Evolutionary conservation across 2,329 filamentous ascomycete genomes (phyloP).

Genomic region (Talaromyces verruculosus): DNA sequence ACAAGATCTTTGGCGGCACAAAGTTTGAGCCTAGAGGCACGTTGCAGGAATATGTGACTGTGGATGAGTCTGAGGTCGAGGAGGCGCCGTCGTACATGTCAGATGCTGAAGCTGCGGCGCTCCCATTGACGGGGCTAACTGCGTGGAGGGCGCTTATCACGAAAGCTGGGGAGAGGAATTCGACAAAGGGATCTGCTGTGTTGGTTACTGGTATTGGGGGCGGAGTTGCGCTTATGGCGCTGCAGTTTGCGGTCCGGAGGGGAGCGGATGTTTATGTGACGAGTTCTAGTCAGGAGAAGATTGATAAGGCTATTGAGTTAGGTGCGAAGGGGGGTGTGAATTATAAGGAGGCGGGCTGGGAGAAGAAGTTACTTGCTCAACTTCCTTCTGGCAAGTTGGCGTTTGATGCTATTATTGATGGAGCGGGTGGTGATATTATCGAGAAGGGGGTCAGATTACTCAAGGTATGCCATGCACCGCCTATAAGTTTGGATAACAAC

Average conservation of each 20-base stretch:
- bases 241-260: constrained; percentile 74
- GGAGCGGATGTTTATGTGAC: constrained; percentile 81
- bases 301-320: constrained; percentile 66
- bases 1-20: constrained; percentile 56
- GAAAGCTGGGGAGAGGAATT: constrained; percentile 65
- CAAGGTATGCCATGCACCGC: constrained; percentile 50
- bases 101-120: constrained; percentile 72
- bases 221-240: constrained; percentile 78
- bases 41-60: constrained; percentile 68
- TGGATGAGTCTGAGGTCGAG: constrained; percentile 73
- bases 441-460: constrained; percentile 66
- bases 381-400: constrained; percentile 65
- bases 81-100: constrained; percentile 70
- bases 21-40: constrained; percentile 66
- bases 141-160: constrained; percentile 82
- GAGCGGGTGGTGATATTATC: constrained; percentile 84
- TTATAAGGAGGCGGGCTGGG: constrained; percentile 79
- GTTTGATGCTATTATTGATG: constrained; percentile 84
- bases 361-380: constrained; percentile 64
- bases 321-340: constrained; percentile 79
- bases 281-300: constrained; percentile 71
- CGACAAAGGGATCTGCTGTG: constrained; percentile 65
- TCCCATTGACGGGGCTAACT: constrained; percentile 83
- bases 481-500: neutral
- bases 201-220: constrained; percentile 90